Evolutionary conservation across 2,329 filamentous ascomycete genomes (phyloP).

Genomic region (Stachybotrys chartarum): DNA sequence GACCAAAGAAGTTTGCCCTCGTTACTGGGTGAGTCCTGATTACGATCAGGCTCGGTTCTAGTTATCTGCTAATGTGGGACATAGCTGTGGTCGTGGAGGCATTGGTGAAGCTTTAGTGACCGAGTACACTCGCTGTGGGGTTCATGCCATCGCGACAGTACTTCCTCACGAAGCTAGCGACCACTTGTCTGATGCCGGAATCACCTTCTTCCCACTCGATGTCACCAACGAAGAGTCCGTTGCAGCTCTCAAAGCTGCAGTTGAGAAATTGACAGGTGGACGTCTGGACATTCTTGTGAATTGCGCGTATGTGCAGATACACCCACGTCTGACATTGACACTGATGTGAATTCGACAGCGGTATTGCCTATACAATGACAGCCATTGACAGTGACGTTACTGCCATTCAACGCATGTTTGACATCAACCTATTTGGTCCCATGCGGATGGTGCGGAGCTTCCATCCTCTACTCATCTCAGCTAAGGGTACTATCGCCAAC

Average conservation of each 20-base stretch:
- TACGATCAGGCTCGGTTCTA: not conserved
- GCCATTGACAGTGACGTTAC: slow-evolving; percentile 20
- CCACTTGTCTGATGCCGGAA: not conserved
- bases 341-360: too few species aligned
- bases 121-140: not conserved
- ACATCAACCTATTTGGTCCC: slow-evolving; percentile 34
- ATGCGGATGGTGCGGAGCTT: slow-evolving; percentile 14
- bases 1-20: not conserved
- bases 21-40: not conserved
- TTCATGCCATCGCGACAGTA: not conserved
- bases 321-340: not conserved
- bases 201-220: slow-evolving; percentile 3
- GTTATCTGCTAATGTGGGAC: not conserved
- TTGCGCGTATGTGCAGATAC: not conserved
- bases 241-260: not conserved
- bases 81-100: not conserved
- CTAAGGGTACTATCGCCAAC: slow-evolving; percentile 14
- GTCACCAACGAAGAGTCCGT: slow-evolving; percentile 7
- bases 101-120: not conserved
- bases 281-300: not conserved
- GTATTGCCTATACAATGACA: slow-evolving; percentile 11
- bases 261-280: not conserved
- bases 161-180: not conserved
- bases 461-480: slow-evolving; percentile 9
- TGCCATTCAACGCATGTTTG: slow-evolving; percentile 27